These are phyloP conservation scores for Malbranchea zuffiana DNA, from an alignment of 2,329 filamentous ascomycete species.

Conservation along the genomic window DNA sequence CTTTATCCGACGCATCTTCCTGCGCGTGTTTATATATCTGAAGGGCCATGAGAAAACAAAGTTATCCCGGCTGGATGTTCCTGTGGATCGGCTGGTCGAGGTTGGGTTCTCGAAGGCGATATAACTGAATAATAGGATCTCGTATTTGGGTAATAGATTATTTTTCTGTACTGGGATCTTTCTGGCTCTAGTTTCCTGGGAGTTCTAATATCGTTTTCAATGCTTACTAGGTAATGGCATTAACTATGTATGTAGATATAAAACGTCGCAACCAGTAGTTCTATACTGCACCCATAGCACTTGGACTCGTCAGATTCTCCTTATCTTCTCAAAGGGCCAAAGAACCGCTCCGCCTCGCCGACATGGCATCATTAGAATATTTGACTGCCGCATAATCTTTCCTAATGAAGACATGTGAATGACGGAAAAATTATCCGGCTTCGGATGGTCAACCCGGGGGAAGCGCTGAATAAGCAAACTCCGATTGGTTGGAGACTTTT, in stretches of 20 bases:
- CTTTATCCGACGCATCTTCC: constrained; percentile 19
- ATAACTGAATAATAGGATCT: constrained; percentile 12
- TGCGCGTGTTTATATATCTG: constrained; percentile 30
- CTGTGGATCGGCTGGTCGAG: constrained; percentile 30
- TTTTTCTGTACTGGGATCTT: neutral
- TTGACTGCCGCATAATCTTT: too few species aligned
- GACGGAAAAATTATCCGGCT: constrained; percentile 6
- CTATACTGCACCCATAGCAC: too few species aligned
- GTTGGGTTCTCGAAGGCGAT: constrained; percentile 34
- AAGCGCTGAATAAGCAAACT: constrained; percentile 5
- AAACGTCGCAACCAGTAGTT: too few species aligned
- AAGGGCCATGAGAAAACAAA: constrained; percentile 31
- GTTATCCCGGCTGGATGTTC: constrained; percentile 28
- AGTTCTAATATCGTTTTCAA: too few species aligned
- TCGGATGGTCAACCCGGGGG: constrained; percentile 1
- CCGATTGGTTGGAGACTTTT: constrained; percentile 8
- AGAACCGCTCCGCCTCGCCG: too few species aligned
- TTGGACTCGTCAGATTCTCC: too few species aligned
- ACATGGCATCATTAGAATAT: too few species aligned
- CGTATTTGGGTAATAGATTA: neutral
- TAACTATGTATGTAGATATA: too few species aligned
- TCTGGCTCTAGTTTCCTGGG: neutral
- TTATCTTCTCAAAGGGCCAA: too few species aligned
- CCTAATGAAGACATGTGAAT: constrained; percentile 1
- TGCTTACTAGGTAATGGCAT: too few species aligned